phyloP scores from a whole-genome alignment of 108 stramenopile genomes.

The Pseudonitzschia multiseries region DNA sequence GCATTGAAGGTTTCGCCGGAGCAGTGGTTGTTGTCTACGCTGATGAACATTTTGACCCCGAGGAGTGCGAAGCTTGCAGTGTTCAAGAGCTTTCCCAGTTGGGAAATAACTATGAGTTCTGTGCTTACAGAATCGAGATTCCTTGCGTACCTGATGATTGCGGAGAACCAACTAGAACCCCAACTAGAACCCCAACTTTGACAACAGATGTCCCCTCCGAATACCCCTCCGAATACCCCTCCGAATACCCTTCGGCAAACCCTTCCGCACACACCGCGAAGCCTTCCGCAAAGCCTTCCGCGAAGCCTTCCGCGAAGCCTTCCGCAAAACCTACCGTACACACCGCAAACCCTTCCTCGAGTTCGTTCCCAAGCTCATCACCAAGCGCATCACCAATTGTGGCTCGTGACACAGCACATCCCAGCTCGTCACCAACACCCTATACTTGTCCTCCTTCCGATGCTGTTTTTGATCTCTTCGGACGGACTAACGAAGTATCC shows the following conservation, averaged over 20 bases:
- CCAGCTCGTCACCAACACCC: background rate
- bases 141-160: slow-evolving; percentile 9
- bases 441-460: slow-evolving; percentile 11
- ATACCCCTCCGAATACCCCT: no score
- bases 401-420: no score
- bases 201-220: no score
- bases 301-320: no score
- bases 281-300: no score
- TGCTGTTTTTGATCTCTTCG: background rate
- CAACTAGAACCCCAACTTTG: slow-evolving; percentile 7
- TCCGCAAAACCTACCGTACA: no score
- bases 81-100: background rate
- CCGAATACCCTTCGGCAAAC: no score
- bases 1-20: background rate
- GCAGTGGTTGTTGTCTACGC: background rate
- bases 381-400: no score
- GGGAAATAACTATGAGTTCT: background rate
- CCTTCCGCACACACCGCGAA: no score
- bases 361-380: no score
- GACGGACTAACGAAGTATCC: slow-evolving; percentile 18
- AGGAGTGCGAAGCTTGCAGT: background rate
- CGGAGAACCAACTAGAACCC: background rate
- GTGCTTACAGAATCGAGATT: slow-evolving; percentile 8
- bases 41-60: background rate
- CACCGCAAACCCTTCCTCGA: no score